Conservation (phyloP, 2,329 filamentous ascomycete genomes). For the Aspergillus versicolor region DNA sequence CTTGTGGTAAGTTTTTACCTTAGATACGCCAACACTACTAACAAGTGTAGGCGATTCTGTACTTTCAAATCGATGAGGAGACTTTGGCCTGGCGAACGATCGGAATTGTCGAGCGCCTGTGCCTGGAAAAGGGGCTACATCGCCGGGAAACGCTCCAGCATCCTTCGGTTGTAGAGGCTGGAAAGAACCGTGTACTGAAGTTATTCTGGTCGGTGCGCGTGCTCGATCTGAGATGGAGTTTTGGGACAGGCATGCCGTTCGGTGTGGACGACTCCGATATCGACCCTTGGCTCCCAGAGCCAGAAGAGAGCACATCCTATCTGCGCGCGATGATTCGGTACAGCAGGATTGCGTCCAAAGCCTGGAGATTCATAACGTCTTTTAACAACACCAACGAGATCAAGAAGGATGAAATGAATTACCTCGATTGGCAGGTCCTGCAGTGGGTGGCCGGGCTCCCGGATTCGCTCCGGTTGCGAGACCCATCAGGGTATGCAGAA, state of each 20-base stretch:
- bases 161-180: constrained; percentile 64
- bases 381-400: constrained; percentile 65
- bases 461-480: constrained; percentile 60
- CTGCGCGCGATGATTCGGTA: constrained; percentile 85
- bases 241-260: constrained; percentile 82
- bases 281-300: constrained; percentile 73
- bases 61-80: constrained; percentile 85
- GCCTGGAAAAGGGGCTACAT: constrained; percentile 78
- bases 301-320: constrained; percentile 64
- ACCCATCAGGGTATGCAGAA: constrained; percentile 46
- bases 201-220: constrained; percentile 87
- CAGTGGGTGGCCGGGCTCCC: constrained; percentile 78
- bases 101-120: constrained; percentile 76
- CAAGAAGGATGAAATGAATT: constrained; percentile 72
- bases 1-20: constrained; percentile 37
- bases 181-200: constrained; percentile 66
- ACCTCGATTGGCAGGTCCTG: constrained; percentile 77
- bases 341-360: constrained; percentile 75
- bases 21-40: not conserved
- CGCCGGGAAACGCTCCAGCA: constrained; percentile 69
- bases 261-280: constrained; percentile 81
- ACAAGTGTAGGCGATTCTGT: constrained; percentile 62
- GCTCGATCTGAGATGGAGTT: constrained; percentile 83
- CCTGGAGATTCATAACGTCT: constrained; percentile 79
- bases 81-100: constrained; percentile 85